Percentiles rank a stretch among this genome's conserved stretches.
phyloP scores from a whole-genome alignment of 2,329 filamentous ascomycete genomes.

The Alternaria triticina region DNA sequence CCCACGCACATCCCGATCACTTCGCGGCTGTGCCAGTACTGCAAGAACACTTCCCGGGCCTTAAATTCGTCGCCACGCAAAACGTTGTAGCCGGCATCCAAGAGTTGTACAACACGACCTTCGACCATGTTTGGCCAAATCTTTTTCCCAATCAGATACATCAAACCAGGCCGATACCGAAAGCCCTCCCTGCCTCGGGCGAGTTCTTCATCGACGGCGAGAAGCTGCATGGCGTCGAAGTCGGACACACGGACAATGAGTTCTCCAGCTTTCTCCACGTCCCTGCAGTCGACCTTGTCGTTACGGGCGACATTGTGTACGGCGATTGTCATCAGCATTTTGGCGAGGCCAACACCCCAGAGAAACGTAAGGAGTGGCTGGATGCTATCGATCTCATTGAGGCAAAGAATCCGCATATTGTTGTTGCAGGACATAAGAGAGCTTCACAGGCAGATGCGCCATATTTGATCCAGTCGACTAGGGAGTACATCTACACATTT shows the following conservation, averaged over 20 bases:
- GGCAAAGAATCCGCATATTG: neutral
- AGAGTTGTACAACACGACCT: neutral
- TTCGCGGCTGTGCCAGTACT: neutral
- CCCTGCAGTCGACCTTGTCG: neutral
- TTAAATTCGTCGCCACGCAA: neutral
- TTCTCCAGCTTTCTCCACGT: neutral
- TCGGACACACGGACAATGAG: neutral
- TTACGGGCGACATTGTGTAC: neutral
- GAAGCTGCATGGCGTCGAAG: neutral
- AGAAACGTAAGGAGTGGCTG: neutral
- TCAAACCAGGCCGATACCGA: neutral
- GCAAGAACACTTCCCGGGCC: neutral
- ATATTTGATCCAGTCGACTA: neutral
- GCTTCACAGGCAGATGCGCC: neutral
- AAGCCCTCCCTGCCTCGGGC: neutral
- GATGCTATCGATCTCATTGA: neutral
- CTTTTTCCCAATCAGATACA: neutral
- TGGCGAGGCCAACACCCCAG: neutral
- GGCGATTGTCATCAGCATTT: neutral
- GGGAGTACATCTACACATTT: neutral
- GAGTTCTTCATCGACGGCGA: neutral
- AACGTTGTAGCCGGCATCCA: neutral
- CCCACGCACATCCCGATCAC: neutral
- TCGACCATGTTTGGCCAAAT: neutral
- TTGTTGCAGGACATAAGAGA: neutral